Evolutionary conservation across 139 green algal genomes (phyloP), one percentile per base, ranked within the genome.

Genomic region (Tetraselmis chui): DNA sequence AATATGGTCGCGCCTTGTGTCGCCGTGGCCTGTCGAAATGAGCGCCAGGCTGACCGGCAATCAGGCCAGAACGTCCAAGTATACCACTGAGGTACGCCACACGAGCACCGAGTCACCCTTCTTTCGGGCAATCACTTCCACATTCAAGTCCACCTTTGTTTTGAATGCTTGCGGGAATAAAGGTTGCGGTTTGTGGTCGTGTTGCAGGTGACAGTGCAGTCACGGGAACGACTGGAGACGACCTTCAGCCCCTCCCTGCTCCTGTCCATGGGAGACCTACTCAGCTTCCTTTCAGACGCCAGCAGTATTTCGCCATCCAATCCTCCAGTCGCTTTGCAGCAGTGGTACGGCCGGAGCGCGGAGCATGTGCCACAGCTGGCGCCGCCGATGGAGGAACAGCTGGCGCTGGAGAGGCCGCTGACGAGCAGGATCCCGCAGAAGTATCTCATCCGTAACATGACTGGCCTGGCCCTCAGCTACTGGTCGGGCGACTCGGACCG

Each of bases 391-490:
- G 32, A 86, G n/a, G 88, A 92, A 85, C 91, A 94, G 85, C 90
- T 94, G 89, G 89, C 85, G 1, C 79, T 91, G 24, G 78, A 76
- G 11, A 84, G 76, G 22, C 80, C 85, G 27, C 79, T 93, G 74
- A 94, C 86, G 11, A 78, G 74, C 1, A 87, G 92, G 2, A 88
- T 94, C 2, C 93, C 93, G 0, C 92, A 95, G 84, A 89, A 93
- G 79, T 97, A 96, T 85, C 86, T 95, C 24, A 95, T 97, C 78
- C 90, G 94, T 79, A 97, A 97, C 83, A 89, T 94, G 81, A 92
- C 90, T 22, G 93, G 93, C 27, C 84, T 93, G 79, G 78, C 82
- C 2, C 76, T 95, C 1, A 95, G 89, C 85, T 97, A 97, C 85
- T 97, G 90, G 91, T 85, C 85, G 0, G 59, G 84, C 81, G 23